phyloP scores from a whole-genome alignment of 768 basidiomycete genomes.

The Leccinum arenicola region DNA sequence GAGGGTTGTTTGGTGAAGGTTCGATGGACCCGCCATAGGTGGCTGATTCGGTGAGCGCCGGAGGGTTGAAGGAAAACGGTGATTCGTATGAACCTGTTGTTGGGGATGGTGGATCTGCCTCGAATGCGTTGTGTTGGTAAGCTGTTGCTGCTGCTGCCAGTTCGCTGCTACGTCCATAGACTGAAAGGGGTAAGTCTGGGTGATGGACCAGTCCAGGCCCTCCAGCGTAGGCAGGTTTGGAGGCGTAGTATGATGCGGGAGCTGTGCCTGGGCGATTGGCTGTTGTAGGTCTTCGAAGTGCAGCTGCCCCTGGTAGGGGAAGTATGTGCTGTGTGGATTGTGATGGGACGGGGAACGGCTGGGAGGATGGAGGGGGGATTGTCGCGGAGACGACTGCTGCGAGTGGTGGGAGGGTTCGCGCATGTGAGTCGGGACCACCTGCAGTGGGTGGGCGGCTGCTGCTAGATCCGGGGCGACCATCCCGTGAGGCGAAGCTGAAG shows the following conservation, averaged over 20 bases:
- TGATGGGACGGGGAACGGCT: constrained; percentile 37
- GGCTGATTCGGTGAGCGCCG: constrained; percentile 43
- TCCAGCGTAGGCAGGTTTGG: constrained; percentile 45
- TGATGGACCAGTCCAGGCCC: constrained; percentile 54
- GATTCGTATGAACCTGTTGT: constrained; percentile 47
- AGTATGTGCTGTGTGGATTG: constrained; percentile 49
- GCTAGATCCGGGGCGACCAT: constrained; percentile 46
- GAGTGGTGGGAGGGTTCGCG: constrained; percentile 69
- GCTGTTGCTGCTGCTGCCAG: constrained; percentile 37
- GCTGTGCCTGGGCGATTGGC: constrained; percentile 69
- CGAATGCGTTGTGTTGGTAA: constrained; percentile 29
- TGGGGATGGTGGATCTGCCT: constrained; percentile 32
- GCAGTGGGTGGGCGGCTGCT: constrained; percentile 53
- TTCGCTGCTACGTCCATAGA: constrained; percentile 38
- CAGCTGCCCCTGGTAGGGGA: constrained; percentile 54
- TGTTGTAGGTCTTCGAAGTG: constrained; percentile 56
- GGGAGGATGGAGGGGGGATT: constrained; percentile 47
- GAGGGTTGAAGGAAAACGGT: constrained; percentile 79
- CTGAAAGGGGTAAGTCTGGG: constrained; percentile 41
- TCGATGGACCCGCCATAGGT: constrained; percentile 31
- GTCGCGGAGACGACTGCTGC: constrained; percentile 73
- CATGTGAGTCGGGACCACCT: constrained; percentile 41
- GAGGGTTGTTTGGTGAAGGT: constrained; percentile 43
- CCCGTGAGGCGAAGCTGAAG: constrained; percentile 41
- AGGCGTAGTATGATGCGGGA: constrained; percentile 59